Percentiles rank a stretch among this genome's conserved stretches.
These are phyloP conservation scores for Paraleonurus japonicus DNA, from an alignment of 257 asterid species.

Conservation along the genomic window DNA sequence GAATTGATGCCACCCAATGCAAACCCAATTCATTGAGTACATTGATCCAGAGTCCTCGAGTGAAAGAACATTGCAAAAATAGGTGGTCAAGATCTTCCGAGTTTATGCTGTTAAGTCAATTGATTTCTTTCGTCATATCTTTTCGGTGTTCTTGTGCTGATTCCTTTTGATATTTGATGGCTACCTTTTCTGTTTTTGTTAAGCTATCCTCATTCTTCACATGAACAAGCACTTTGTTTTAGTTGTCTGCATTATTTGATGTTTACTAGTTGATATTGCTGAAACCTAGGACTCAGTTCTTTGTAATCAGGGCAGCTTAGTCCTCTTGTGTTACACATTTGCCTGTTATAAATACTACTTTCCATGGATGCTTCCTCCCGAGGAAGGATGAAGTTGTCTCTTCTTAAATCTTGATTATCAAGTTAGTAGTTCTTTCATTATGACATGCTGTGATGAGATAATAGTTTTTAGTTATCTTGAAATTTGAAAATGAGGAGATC, in stretches of 20 bases:
- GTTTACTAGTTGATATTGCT: background rate
- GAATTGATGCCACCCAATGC: background rate
- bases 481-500: background rate
- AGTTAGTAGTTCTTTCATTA: too few relatives aligned
- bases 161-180: background rate
- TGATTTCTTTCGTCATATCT: too few relatives aligned
- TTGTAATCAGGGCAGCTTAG: background rate
- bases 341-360: background rate
- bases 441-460: slow-evolving; percentile 4
- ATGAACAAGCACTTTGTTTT: background rate
- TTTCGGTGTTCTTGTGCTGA: too few relatives aligned
- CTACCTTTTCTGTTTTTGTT: background rate
- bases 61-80: background rate
- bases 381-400: background rate
- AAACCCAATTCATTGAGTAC: background rate
- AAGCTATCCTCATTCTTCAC: background rate
- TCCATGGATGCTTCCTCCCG: background rate
- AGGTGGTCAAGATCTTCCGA: background rate
- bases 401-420: background rate
- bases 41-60: background rate
- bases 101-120: background rate
- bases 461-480: background rate
- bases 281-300: background rate
- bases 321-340: background rate
- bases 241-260: too few relatives aligned